Evolutionary conservation across 2,329 filamentous ascomycete species (phyloP).

Genomic region (Orbilia blumenaviensis): DNA sequence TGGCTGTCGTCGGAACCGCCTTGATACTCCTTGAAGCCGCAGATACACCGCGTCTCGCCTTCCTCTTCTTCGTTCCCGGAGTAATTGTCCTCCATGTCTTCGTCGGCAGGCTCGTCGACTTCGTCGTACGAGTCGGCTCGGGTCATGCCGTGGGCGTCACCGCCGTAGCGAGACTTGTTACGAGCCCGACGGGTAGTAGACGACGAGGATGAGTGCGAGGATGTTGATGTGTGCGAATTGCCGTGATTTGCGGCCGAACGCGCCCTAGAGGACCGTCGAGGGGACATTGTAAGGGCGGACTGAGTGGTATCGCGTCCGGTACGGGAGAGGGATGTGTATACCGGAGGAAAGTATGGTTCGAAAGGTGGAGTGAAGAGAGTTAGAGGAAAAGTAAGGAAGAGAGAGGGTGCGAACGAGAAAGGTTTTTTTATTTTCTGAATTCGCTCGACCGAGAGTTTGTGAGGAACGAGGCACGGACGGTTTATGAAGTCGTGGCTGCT

Average conservation of each 20-base stretch:
- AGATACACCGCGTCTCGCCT: conserved; percentile 94
- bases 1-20: conserved; percentile 73
- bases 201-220: conserved; percentile 73
- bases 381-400: too few species aligned
- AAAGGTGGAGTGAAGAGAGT: conserved; percentile 51
- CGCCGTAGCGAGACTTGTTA: conserved; percentile 57
- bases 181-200: conserved; percentile 73
- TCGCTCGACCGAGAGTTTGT: conserved; percentile 48
- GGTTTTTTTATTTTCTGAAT: too few species aligned
- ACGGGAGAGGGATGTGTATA: conserved; percentile 58
- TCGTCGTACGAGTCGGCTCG: conserved; percentile 64
- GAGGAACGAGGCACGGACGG: conserved; percentile 53
- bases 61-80: conserved; percentile 75
- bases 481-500: conserved; percentile 48
- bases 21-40: conserved; percentile 92
- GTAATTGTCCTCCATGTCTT: conserved; percentile 67
- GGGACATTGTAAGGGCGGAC: conserved; percentile 67
- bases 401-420: too few species aligned
- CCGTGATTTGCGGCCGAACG: conserved; percentile 75
- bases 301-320: conserved; percentile 65
- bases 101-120: conserved; percentile 61
- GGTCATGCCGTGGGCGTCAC: conserved; percentile 65
- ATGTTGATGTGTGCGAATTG: conserved; percentile 68
- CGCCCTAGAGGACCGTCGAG: conserved; percentile 90
- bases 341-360: conserved; percentile 53